These are phyloP conservation scores for Boletus barrowsii DNA, from an alignment of 768 basidiomycete genomes.

Conservation along the genomic window DNA sequence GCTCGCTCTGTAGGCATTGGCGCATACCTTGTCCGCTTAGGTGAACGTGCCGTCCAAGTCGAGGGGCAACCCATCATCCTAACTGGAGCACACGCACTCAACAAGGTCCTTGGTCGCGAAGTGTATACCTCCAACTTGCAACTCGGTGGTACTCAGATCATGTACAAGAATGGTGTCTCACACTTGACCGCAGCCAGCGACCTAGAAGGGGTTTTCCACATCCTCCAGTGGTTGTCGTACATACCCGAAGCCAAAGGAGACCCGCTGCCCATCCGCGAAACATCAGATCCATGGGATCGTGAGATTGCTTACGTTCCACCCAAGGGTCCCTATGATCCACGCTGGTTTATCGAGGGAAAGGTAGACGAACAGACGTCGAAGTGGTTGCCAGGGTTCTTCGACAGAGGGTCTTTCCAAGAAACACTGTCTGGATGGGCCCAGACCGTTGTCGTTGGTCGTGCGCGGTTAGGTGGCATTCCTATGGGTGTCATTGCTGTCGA, in stretches of 20 bases:
- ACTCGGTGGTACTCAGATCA: constrained; percentile 99
- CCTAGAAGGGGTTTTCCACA: constrained; percentile 91
- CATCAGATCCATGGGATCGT: constrained; percentile 85
- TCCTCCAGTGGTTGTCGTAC: constrained; percentile 93
- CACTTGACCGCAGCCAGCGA: constrained; percentile 95
- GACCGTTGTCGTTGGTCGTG: constrained; percentile 96
- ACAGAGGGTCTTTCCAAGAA: constrained; percentile 97
- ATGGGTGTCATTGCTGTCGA: constrained; percentile 98
- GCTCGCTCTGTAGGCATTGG: constrained; percentile 99
- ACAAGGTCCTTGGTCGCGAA: constrained; percentile 98
- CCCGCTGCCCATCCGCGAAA: constrained; percentile 73
- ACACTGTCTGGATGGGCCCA: constrained; percentile 99
- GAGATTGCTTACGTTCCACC: constrained; percentile 87
- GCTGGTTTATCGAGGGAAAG: constrained; percentile 98
- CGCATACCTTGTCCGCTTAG: constrained; percentile 96
- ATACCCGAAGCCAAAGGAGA: constrained; percentile 81
- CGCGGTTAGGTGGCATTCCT: constrained; percentile 93
- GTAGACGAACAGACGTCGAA: constrained; percentile 72
- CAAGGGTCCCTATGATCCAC: constrained; percentile 93
- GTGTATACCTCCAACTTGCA: constrained; percentile 99
- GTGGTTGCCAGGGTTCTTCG: constrained; percentile 92
- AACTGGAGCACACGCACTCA: constrained; percentile 93
- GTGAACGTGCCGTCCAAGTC: constrained; percentile 96
- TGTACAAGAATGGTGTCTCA: constrained; percentile 99
- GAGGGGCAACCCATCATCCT: constrained; percentile 99